Evolutionary conservation across 73 alveolate genomes (phyloP), one percentile per base, ranked within the genome.

Genomic region (Uronychia setigera): DNA sequence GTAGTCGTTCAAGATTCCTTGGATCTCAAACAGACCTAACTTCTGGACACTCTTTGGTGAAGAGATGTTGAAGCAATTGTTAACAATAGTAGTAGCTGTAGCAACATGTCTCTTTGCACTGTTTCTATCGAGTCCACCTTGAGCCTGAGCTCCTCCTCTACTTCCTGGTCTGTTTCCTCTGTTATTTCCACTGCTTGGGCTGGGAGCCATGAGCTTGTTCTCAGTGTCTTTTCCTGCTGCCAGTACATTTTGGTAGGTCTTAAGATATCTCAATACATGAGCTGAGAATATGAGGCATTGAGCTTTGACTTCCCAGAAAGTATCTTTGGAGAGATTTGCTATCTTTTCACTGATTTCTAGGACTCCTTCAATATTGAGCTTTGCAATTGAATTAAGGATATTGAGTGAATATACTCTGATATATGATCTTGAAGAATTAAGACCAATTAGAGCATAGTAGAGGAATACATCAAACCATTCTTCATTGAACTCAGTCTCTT

Each of bases 381-480:
- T 75, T 9, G 95, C 88, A 29, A 92, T 92, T 25, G 90, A 76
- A 35, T 87, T 82, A 9, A 92, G 59, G 34, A 92, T 92, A 29
- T 83, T 79, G 25, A 92, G 79, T 0, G 97, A 92, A 46, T 83
- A 91, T 1, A 85, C 85, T 27, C 95, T 59, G 29, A 92, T 82
- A 27, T 31, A 58, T 0, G 95, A 60, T 46, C 91, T 81, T 0
- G 95, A 82, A 14, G 58, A 35, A 26, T 83, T 58, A 5, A 92
- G 60, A 26, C 97, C 97, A 33, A 92, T 86, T 58, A 92, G 67
- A 28, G 95, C 95, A 76, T 92, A 92, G 86, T 92, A 92, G 28
- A 92, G 88, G 88, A 92, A 92, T 0, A 92, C 94, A 79, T 92
- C 96, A 76, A 83, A 90, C 88, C 92, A 86, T 29, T 92, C 88